These are phyloP conservation scores for Arabidopsis suecica DNA, from an alignment of 345 rosid species.

Conservation along the genomic window DNA sequence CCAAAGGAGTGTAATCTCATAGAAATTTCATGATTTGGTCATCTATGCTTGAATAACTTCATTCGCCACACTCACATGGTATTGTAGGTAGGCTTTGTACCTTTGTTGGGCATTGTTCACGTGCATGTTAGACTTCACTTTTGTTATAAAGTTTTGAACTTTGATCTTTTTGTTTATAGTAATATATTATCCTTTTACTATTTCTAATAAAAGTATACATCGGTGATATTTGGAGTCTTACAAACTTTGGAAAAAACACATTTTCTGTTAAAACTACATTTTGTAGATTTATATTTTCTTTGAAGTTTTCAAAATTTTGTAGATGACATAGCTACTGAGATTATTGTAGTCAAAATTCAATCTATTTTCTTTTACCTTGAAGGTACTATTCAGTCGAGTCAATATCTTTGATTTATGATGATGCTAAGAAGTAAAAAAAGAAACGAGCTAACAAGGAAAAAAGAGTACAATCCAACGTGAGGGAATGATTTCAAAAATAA, in stretches of 20 bases:
- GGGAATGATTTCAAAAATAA: too few relatives aligned
- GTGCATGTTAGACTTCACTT: conserved; percentile 17
- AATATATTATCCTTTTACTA: background rate
- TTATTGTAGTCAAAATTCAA: background rate
- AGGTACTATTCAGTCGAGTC: too few relatives aligned
- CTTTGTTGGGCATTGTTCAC: conserved; percentile 34
- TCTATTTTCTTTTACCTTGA: too few relatives aligned
- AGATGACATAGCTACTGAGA: background rate
- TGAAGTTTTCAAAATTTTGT: background rate
- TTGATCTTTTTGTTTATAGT: background rate
- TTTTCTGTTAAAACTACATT: background rate
- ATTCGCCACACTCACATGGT: conserved; percentile 13
- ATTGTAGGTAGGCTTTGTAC: conserved; percentile 5
- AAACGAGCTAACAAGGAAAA: too few relatives aligned
- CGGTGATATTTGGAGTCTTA: background rate
- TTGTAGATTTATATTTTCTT: background rate
- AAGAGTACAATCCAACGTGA: too few relatives aligned
- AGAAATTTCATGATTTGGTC: conserved; percentile 3
- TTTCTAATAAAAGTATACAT: background rate
- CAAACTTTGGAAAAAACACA: background rate
- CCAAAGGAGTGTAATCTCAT: background rate
- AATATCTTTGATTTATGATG: too few relatives aligned
- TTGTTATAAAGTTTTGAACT: conserved; percentile 12
- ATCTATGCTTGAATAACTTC: background rate
- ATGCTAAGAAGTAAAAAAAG: too few relatives aligned